Evolutionary conservation across 2,329 filamentous ascomycete species (phyloP).

Genomic region (Exserohilum rostratum): DNA sequence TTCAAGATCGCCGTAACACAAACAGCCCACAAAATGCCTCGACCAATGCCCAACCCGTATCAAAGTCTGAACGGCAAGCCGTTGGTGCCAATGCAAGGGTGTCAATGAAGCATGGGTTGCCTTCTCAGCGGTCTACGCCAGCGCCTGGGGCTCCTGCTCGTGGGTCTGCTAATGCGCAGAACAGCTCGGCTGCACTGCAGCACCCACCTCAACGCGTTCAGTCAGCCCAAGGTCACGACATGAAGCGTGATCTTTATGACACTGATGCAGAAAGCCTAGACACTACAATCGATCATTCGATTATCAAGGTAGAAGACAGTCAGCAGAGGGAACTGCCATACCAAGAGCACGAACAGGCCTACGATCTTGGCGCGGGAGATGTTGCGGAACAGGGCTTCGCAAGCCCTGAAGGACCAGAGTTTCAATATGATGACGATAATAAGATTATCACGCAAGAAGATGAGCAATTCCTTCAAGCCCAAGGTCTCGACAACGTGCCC

Average conservation of each 20-base stretch:
- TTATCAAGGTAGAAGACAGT: conserved; percentile 25
- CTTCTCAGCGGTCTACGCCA: conserved; percentile 18
- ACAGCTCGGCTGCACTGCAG: conserved; percentile 18
- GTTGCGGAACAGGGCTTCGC: conserved; percentile 9
- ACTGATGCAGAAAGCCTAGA: conserved; percentile 49
- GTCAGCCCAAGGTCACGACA: conserved; percentile 16
- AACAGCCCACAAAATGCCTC: conserved; percentile 26
- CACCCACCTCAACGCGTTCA: conserved; percentile 21
- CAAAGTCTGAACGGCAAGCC: conserved; percentile 21
- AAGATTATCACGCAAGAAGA: conserved; percentile 3
- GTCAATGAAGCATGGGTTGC: conserved; percentile 9
- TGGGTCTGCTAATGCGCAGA: conserved; percentile 16
- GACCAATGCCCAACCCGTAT: conserved; percentile 13
- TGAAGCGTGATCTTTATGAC: conserved; percentile 37
- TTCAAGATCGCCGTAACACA: conserved; percentile 18
- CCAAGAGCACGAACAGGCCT: conserved; percentile 14
- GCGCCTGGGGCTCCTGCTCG: conserved; percentile 10
- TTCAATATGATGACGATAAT: neutral
- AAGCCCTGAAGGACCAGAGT: neutral
- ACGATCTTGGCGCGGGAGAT: conserved; percentile 12
- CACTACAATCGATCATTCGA: conserved; percentile 37
- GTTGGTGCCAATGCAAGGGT: conserved; percentile 34
- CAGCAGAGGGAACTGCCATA: conserved; percentile 14
- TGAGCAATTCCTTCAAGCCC: neutral
- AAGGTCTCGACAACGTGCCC: conserved; percentile 1